Evolutionary conservation across 805 yeast species (phyloP), one percentile per base, ranked within the genome.

Genomic region (Jamesozyma lodderae): DNA sequence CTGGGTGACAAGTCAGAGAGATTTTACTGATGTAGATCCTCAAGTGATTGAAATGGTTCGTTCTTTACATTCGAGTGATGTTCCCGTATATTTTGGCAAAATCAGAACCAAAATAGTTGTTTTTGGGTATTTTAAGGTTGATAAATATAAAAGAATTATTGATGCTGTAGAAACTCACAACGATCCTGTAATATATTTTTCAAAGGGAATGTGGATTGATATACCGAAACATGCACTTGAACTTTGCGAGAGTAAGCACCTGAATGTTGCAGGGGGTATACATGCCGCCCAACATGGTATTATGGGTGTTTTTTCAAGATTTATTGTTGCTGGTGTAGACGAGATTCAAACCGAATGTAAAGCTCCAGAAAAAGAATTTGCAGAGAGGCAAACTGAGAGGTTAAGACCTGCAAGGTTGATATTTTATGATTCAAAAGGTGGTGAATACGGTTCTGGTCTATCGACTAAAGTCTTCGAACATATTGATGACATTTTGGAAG

Each of bases 341-440:
- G 98, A 92, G 49, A 70, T 92, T 11, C 74, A 73, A 32, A 85
- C 97, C 0, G 99, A 92, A 59, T 92, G 99, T 60, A 92, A 92
- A 52, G 96, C 97, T 0, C 96, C 98, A 0, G 95, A 87, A 47
- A 92, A 92, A 51, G 99, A 92, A 55, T 84, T 90, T 67, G 84
- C 95, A 1, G 70, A 71, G 35, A 62, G 86, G 21, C 82, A 82
- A 52, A 72, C 90, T 0, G 59, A 61, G 14, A 64, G 98, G 29
- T 74, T 72, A 40, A 64, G 99, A 30, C 97, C 97, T 0, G 95
- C 94, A 0, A 66, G 98, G 38, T 63, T 92, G 35, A 76, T 88
- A 1, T 82, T 92, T 48, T 78, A 77, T 53, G 97, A 92, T 57
- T 70, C 85, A 1, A 77, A 79, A 51, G 95, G 94, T 9, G 95